Base-by-base conservation (phyloP, 176 grass and related monocot species). In the Rhynchospora pubera region DNA sequence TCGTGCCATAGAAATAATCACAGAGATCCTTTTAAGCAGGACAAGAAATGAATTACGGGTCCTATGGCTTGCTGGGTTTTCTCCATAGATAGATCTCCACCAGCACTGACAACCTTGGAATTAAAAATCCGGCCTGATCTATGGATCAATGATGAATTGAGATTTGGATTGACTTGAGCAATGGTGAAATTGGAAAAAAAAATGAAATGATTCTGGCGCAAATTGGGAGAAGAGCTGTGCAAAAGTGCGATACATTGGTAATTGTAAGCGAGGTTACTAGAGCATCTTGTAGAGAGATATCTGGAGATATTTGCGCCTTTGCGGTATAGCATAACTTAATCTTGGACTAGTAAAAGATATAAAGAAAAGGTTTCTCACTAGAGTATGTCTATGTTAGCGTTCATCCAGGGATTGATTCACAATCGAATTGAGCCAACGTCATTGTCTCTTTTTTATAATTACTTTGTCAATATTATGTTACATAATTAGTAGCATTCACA, bases 1-100 rank as follows among this genome's bases (percentile, higher is more conserved):
- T 79, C 11, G 83, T 90, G 12, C 57, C 70, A n/a, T 89, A 85
- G 30, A 90, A 82, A 79, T 88, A 89, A 57, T 85, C 86, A 71
- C 82, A 84, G 65, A 91, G 80, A 73, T 86, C 83, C n/a, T n/a
- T n/a, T n/a, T n/a, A n/a, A n/a, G n/a, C n/a, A n/a, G n/a, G n/a
- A n/a, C n/a, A n/a, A n/a, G n/a, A n/a, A n/a, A n/a, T n/a, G n/a
- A n/a, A n/a, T n/a, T 28, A 28, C 11, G 43, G 57, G 71, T 78
- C 45, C 76, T 42, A 44, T 55, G 73, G 5, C 9, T 13, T 9
- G 34, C 50, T 0, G 15, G 46, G 26, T 28, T 28, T 43, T 65
- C 19, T 89, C 71, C 4, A 2, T 28, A 12, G 79, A 22, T n/a
- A 18, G 12, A 0, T 15, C 43, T 73, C 45, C 10, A 5, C 1